Percentiles rank a stretch among this genome's conserved stretches.
phyloP scores from a whole-genome alignment of 2,329 filamentous ascomycete species.

The Alternaria hordeiaustralica region DNA sequence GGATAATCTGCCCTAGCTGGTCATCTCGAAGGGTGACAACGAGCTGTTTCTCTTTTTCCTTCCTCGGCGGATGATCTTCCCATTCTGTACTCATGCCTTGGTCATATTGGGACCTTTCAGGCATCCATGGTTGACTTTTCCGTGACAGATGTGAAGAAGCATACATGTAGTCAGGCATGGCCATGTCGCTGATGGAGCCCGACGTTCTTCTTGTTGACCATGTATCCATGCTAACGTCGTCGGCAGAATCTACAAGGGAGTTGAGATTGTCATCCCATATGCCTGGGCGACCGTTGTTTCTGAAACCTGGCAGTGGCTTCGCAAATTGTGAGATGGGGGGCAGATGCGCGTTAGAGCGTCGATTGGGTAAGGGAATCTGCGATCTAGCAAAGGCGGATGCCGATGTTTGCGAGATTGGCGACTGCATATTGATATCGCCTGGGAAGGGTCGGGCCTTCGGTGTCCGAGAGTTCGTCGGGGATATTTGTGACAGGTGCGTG shows the following conservation, averaged over 20 bases:
- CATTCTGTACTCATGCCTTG: neutral
- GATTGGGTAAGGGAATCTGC: conserved; percentile 20
- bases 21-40: conserved; percentile 35
- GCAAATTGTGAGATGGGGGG: conserved; percentile 23
- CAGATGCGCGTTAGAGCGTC: conserved; percentile 25
- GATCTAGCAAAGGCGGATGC: conserved; percentile 13
- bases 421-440: conserved; percentile 11
- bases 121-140: conserved; percentile 18
- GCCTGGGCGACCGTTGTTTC: neutral
- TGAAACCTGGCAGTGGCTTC: conserved; percentile 11
- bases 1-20: conserved; percentile 36
- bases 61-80: conserved; percentile 9
- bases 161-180: conserved; percentile 26
- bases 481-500: neutral
- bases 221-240: conserved; percentile 28
- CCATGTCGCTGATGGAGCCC: conserved; percentile 18
- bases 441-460: neutral
- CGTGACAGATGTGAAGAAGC: conserved; percentile 11
- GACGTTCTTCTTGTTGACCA: conserved; percentile 28
- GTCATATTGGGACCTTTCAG: neutral
- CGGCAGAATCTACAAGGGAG: conserved; percentile 15
- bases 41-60: conserved; percentile 23
- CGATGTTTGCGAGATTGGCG: conserved; percentile 16
- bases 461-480: conserved; percentile 3
- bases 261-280: conserved; percentile 25